Evolutionary conservation across 1,284 basidiomycete species (phyloP).

Genomic region (Cutaneotrichosporon cavernicola): DNA sequence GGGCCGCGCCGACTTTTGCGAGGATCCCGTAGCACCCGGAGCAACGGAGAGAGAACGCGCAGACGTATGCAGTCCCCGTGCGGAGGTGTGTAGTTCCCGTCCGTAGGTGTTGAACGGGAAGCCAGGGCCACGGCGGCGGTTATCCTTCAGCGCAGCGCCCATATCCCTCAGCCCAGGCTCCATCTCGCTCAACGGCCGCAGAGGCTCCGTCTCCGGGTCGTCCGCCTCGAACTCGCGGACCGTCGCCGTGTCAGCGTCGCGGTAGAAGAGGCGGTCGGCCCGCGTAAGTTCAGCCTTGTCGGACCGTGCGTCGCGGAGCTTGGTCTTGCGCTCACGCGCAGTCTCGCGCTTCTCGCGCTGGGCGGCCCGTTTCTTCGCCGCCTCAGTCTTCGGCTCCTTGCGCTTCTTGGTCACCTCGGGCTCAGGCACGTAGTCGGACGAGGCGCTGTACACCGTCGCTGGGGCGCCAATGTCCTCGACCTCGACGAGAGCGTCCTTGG

Average conservation of each 20-base stretch:
- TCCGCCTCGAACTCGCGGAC: neutral
- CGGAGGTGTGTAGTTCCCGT: constrained; percentile 2
- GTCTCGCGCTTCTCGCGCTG: constrained; percentile 6
- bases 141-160: neutral
- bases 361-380: neutral
- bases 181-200: neutral
- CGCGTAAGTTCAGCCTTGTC: neutral
- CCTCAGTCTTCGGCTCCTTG: neutral
- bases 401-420: neutral
- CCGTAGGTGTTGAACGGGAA: constrained; percentile 7
- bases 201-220: neutral
- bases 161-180: neutral
- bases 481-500: constrained; percentile 1
- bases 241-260: neutral
- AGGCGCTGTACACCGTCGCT: neutral
- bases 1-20: constrained; percentile 20
- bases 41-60: constrained; percentile 19
- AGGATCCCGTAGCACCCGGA: constrained; percentile 12
- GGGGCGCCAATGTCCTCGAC: neutral
- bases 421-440: neutral
- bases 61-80: constrained; percentile 7
- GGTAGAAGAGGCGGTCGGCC: neutral
- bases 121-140: neutral
- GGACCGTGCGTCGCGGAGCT: neutral
- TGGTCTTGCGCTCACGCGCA: neutral